A percentile compares a stretch with the other conserved stretches of the same genome.
Conservation (phyloP, 1,284 basidiomycete species). For the Anthracocystis setariae region DNA sequence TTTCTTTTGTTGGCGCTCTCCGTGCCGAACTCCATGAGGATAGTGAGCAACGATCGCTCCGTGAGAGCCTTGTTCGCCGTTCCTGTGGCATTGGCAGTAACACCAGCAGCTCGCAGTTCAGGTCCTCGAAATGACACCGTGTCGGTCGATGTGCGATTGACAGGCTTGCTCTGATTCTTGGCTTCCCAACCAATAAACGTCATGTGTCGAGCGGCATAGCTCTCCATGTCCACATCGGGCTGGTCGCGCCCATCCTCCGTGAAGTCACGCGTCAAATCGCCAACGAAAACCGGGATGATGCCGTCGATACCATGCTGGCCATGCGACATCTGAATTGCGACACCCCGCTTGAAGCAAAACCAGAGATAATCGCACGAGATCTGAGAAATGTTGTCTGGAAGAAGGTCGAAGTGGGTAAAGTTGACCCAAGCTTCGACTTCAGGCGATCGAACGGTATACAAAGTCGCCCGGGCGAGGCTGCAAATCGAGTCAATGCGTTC, state of each 20-base stretch:
- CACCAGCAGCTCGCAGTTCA: no score
- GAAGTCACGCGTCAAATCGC: slow-evolving; percentile 8
- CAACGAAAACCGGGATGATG: slow-evolving; percentile 29
- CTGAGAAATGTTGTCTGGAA: not conserved
- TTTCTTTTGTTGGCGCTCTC: no score
- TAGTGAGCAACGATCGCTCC: no score
- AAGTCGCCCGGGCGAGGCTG: no score
- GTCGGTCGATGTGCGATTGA: no score
- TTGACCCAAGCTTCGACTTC: slow-evolving; percentile 8
- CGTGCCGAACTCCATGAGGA: no score
- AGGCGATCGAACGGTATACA: not conserved
- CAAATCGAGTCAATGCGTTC: no score
- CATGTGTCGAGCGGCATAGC: slow-evolving; percentile 9
- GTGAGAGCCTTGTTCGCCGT: no score
- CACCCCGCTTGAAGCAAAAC: slow-evolving; percentile 34
- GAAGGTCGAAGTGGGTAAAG: slow-evolving; percentile 29
- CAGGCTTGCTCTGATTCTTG: slow-evolving; percentile 5
- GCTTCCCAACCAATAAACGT: slow-evolving; percentile 22
- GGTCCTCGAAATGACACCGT: no score
- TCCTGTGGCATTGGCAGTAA: no score
- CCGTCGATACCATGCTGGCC: slow-evolving; percentile 24
- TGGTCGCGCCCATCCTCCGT: not conserved
- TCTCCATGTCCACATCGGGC: not conserved
- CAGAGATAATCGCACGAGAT: slow-evolving; percentile 28
- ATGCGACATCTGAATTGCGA: slow-evolving; percentile 17